Percentiles rank a stretch among this genome's conserved stretches.
Evolutionary conservation across 2,329 filamentous ascomycete genomes (phyloP).

Genomic region (Arthrobotrys conoides): DNA sequence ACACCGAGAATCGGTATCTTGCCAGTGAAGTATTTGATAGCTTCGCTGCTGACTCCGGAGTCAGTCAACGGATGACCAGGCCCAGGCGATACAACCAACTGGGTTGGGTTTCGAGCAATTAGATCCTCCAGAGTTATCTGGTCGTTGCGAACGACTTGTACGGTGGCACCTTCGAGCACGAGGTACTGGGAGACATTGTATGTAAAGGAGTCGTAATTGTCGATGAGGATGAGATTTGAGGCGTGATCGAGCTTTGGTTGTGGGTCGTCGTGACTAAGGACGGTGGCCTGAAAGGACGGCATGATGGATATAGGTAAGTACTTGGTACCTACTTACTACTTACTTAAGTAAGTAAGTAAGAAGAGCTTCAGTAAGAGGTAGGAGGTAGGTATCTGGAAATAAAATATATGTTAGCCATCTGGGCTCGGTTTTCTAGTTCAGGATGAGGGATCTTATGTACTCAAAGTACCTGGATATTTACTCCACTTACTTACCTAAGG

Average conservation of each 20-base stretch:
- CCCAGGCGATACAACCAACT: conserved; percentile 93
- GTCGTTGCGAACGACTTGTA: conserved; percentile 93
- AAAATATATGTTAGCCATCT: too few relatives aligned
- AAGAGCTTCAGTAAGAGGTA: too few relatives aligned
- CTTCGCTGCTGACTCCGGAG: conserved; percentile 92
- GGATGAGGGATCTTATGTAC: too few relatives aligned
- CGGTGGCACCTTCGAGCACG: conserved; percentile 91
- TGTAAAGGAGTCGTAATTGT: conserved; percentile 99
- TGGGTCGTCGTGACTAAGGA: conserved; percentile 58
- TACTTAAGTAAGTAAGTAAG: too few relatives aligned
- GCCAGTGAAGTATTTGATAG: conserved; percentile 89
- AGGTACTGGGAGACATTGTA: conserved; percentile 99
- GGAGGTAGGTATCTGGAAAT: too few relatives aligned
- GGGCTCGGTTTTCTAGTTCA: too few relatives aligned
- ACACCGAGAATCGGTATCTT: conserved; percentile 98
- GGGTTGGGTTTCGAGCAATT: conserved; percentile 86
- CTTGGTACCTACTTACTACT: too few relatives aligned
- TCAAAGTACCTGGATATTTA: too few relatives aligned
- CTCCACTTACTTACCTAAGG: too few relatives aligned
- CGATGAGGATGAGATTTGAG: conserved; percentile 78
- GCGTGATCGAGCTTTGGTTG: conserved; percentile 49
- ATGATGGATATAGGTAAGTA: conserved; percentile 1
- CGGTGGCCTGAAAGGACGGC: conserved; percentile 54
- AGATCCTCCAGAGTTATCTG: conserved; percentile 88
- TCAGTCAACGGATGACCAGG: conserved; percentile 93